Conservation (phyloP, 2,329 filamentous ascomycete species). For the Botryosphaeria dothidea region DNA sequence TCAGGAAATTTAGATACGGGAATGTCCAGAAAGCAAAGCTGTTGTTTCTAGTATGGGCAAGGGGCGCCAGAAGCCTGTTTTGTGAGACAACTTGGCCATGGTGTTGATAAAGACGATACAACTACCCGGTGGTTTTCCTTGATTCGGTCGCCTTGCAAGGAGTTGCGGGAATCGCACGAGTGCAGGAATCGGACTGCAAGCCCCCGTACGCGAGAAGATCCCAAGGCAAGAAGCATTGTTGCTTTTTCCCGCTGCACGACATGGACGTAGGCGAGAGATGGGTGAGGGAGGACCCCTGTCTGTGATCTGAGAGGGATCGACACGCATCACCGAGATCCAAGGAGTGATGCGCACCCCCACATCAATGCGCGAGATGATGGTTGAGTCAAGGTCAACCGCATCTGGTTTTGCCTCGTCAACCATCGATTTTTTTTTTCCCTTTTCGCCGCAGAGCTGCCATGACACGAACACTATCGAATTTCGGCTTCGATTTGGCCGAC, state of each 20-base stretch:
- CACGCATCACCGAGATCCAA: neutral
- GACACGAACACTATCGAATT: neutral
- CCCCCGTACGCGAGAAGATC: no score
- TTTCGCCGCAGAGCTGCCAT: neutral
- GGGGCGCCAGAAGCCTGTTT: neutral
- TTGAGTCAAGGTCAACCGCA: neutral
- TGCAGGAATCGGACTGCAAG: no score
- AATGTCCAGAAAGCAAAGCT: neutral
- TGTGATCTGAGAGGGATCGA: conserved; percentile 10
- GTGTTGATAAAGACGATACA: neutral
- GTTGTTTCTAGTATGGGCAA: neutral
- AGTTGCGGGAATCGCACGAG: neutral
- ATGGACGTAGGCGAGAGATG: neutral
- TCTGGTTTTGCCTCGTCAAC: neutral
- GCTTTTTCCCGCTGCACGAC: neutral
- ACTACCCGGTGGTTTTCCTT: neutral
- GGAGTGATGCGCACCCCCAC: neutral
- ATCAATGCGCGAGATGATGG: neutral
- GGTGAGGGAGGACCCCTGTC: neutral
- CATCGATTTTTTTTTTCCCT: neutral
- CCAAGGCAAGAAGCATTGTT: neutral
- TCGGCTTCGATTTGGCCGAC: neutral
- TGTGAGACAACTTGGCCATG: no score
- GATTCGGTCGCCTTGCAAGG: neutral
- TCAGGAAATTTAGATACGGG: neutral